Percentiles rank a stretch among this genome's conserved stretches.
Conservation (phyloP, 805 yeast genomes). For the Myxozyma neglecta region DNA sequence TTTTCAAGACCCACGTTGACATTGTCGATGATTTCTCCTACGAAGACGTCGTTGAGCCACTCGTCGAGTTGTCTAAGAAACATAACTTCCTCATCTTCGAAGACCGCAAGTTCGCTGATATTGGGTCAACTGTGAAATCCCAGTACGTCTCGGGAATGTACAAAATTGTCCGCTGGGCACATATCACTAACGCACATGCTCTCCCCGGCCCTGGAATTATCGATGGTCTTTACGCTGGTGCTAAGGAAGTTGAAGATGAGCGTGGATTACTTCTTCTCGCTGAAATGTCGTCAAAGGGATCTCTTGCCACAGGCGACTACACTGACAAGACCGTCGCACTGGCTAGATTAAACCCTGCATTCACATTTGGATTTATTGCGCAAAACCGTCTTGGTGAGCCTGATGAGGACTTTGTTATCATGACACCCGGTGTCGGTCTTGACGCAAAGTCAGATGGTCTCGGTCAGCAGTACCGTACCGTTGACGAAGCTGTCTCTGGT, state of each 20-base stretch:
- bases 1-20: constrained; percentile 93
- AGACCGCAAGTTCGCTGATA: constrained; percentile 97
- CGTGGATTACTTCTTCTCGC: constrained; percentile 93
- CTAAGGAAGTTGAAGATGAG: constrained; percentile 54
- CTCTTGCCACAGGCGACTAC: constrained; percentile 90
- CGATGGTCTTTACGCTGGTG: constrained; percentile 77
- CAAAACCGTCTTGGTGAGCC: constrained; percentile 79
- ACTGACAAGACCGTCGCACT: constrained; percentile 85
- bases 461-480: constrained; percentile 97
- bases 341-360: constrained; percentile 80
- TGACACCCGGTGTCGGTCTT: constrained; percentile 98
- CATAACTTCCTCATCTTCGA: constrained; percentile 91
- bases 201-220: constrained; percentile 95
- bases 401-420: constrained; percentile 90
- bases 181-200: constrained; percentile 96
- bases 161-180: constrained; percentile 91
- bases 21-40: constrained; percentile 84
- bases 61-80: constrained; percentile 68
- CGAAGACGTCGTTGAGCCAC: constrained; percentile 75
- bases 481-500: constrained; percentile 71
- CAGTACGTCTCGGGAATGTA: constrained; percentile 91
- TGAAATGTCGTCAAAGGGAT: constrained; percentile 90
- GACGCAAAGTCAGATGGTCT: constrained; percentile 94
- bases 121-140: constrained; percentile 93
- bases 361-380: constrained; percentile 96